phyloP scores from a whole-genome alignment of 768 basidiomycete genomes.

The Sistotremastrum niveocremeum region DNA sequence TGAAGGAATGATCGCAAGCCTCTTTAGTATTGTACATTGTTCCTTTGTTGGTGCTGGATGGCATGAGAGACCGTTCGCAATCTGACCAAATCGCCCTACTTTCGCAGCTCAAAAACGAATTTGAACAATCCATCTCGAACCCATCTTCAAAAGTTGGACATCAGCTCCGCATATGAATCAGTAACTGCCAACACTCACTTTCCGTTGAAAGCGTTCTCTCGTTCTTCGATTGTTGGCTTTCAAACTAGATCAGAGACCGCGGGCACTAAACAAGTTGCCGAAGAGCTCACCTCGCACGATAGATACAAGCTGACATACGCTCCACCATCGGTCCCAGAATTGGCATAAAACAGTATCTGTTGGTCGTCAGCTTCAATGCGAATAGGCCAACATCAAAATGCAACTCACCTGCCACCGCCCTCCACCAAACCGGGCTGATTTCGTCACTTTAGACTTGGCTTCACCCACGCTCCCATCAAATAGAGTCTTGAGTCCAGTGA shows the following conservation, averaged over 20 bases:
- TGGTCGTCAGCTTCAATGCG: conserved; percentile 11
- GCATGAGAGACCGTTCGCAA: neutral
- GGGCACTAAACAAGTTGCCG: neutral
- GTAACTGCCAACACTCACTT: conserved; percentile 24
- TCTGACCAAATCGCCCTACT: conserved; percentile 23
- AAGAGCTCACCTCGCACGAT: conserved; percentile 55
- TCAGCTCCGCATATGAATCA: neutral
- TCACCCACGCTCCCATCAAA: conserved; percentile 72
- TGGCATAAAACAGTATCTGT: conserved; percentile 75
- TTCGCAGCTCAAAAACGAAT: conserved; percentile 73
- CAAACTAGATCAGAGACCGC: neutral
- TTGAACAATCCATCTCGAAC: conserved; percentile 74
- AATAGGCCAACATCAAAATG: conserved; percentile 2
- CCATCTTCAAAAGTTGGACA: conserved; percentile 39
- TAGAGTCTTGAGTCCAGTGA: conserved; percentile 52
- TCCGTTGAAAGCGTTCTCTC: conserved; percentile 47
- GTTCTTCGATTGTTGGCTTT: conserved; percentile 69
- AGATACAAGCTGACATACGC: conserved; percentile 66
- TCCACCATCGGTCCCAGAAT: conserved; percentile 48
- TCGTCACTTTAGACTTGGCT: conserved; percentile 61
- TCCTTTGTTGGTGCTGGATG: conserved; percentile 30
- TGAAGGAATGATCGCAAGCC: conserved; percentile 72
- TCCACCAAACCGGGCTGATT: conserved; percentile 63
- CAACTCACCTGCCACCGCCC: conserved; percentile 56
- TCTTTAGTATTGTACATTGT: conserved; percentile 55